Percentiles rank a stretch among this genome's conserved stretches.
Evolutionary conservation across 1,139 yeast genomes (phyloP).

Genomic region (Lodderomyces orthopsilosis): DNA sequence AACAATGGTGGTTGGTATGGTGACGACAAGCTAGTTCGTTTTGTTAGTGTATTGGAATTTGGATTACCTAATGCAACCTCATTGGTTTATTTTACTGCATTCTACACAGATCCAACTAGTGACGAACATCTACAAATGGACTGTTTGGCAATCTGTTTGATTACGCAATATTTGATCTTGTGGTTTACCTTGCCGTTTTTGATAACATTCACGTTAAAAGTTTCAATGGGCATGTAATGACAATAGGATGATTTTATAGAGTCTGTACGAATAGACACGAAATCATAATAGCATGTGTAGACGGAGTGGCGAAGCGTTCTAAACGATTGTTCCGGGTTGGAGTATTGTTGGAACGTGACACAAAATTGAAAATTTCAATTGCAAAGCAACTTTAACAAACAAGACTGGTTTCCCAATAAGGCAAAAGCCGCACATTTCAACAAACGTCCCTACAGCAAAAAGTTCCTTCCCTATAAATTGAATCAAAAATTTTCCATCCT

Average conservation of each 20-base stretch:
- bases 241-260: constrained; percentile 1
- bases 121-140: constrained; percentile 75
- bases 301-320: no score
- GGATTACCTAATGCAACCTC: constrained; percentile 88
- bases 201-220: constrained; percentile 55
- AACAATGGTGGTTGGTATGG: constrained; percentile 46
- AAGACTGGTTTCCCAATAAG: not conserved
- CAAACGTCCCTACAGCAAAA: not conserved
- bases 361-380: not conserved
- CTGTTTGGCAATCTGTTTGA: constrained; percentile 69
- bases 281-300: not conserved
- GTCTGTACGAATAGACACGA: constrained; percentile 2
- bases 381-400: not conserved
- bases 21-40: constrained; percentile 50
- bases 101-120: constrained; percentile 65
- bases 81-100: constrained; percentile 79
- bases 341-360: not conserved
- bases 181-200: constrained; percentile 64
- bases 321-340: no score
- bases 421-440: constrained; percentile 1
- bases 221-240: constrained; percentile 20
- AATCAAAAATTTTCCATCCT: not conserved
- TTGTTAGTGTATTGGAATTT: constrained; percentile 71
- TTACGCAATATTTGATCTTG: constrained; percentile 63
- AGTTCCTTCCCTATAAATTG: not conserved